These are phyloP conservation scores for Porphyrellus cyaneotinctus DNA, from an alignment of 768 basidiomycete species.

Conservation along the genomic window DNA sequence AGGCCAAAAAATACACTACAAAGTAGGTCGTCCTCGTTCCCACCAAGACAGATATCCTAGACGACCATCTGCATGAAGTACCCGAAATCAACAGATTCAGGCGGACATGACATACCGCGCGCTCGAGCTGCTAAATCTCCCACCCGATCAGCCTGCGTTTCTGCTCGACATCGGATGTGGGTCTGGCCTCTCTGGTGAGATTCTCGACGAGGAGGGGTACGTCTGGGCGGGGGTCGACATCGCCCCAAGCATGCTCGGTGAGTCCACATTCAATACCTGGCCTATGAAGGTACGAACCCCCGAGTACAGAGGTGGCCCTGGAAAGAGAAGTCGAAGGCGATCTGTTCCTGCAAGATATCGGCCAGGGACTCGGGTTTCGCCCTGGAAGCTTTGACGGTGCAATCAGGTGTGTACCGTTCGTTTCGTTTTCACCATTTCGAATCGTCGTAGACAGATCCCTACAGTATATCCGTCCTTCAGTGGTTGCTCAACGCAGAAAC, in stretches of 20 bases:
- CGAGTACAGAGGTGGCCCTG: slow-evolving; percentile 77
- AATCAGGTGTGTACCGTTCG: slow-evolving; percentile 62
- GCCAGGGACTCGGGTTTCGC: slow-evolving; percentile 95
- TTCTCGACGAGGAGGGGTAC: slow-evolving; percentile 91
- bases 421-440: background rate
- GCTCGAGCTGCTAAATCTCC: slow-evolving; percentile 82
- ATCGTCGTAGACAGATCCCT: background rate
- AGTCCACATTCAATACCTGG: slow-evolving; percentile 22
- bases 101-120: slow-evolving; percentile 97
- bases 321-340: slow-evolving; percentile 96
- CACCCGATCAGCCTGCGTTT: slow-evolving; percentile 74
- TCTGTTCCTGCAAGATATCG: slow-evolving; percentile 94
- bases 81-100: slow-evolving; percentile 95
- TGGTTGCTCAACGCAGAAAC: slow-evolving; percentile 98
- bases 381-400: slow-evolving; percentile 97
- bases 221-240: slow-evolving; percentile 93
- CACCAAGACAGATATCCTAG: background rate
- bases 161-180: slow-evolving; percentile 97
- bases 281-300: background rate
- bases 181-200: slow-evolving; percentile 94
- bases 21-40: slow-evolving; percentile 52
- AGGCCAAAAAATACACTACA: slow-evolving; percentile 95
- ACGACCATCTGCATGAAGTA: slow-evolving; percentile 43
- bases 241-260: slow-evolving; percentile 95
- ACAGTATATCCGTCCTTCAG: slow-evolving; percentile 95